Base-by-base conservation (phyloP, 345 rosid species). In the Limnanthes douglasii region DNA sequence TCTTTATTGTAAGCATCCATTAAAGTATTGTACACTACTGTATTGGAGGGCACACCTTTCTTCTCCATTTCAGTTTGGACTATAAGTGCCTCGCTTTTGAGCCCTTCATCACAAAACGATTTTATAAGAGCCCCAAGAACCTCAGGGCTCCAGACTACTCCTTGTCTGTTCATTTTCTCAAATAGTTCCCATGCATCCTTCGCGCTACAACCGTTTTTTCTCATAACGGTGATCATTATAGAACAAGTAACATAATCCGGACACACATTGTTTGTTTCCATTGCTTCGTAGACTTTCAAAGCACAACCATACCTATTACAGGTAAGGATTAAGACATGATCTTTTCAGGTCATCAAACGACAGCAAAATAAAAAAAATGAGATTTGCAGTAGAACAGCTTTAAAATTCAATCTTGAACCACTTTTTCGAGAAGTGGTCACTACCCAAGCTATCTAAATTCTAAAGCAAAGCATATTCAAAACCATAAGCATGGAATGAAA, bases 21-120 rank as follows among this genome's bases (percentile, higher is more conserved):
- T 37, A 83, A 43, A 6, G 80, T 78, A 50, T 78, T 78, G 27
- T 76, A 88, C 21, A 88, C 64, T 3, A 70, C 44, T 18, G 75
- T 63, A 12, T 83, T 73, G 1, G 93, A 59, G 43, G 62, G 34
- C 5, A 75, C 43, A 0, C 95, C 97, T 67, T 62, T 65, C 74
- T 66, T 83, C 65, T 70, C 93, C 95, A 82, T 88, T 65, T 88
- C 95, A 1, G 70, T 46, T 51, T 66, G 80, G 37, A 88, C 57
- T 37, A 78, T 68, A 39, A 78, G 80, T 19, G 90, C 95, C 68
- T 78, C 86, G 39, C 62, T 65, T 69, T 39, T 75, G 21, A 88
- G 54, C 22, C 95, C 93, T 68, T 78, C 95, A 0, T 75, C 85
- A 31, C 93, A 88, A 41, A 88, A 82, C 4, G 90, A 67, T 54